A percentile compares a stretch with the other conserved stretches of the same genome.
These are phyloP conservation scores for Starmerella gropengiesseri DNA, from an alignment of 805 yeast genomes.

Conservation along the genomic window DNA sequence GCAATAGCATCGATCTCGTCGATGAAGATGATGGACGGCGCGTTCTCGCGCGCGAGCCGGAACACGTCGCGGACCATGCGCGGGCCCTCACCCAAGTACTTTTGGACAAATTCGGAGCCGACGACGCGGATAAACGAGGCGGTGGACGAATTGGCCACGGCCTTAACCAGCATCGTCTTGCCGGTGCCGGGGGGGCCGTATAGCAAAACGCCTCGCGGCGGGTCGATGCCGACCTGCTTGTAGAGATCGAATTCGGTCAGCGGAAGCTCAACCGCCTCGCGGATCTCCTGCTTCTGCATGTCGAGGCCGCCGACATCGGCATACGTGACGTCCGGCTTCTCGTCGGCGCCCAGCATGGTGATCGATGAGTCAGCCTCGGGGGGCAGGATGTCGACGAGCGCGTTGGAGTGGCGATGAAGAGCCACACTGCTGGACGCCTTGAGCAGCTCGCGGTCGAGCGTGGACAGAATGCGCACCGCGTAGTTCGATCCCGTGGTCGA, in stretches of 20 bases:
- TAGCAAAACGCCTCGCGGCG: constrained; percentile 92
- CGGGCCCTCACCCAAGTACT: constrained; percentile 98
- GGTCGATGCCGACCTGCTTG: constrained; percentile 96
- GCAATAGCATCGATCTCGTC: constrained; percentile 99
- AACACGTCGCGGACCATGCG: constrained; percentile 99
- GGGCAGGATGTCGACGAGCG: constrained; percentile 91
- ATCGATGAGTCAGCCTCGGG: constrained; percentile 98
- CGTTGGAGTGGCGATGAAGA: constrained; percentile 95
- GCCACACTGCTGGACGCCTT: constrained; percentile 96
- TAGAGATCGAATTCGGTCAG: constrained; percentile 90
- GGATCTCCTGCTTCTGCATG: constrained; percentile 97
- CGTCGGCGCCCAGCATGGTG: constrained; percentile 87
- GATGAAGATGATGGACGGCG: constrained; percentile 93
- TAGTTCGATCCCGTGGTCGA: constrained; percentile 97
- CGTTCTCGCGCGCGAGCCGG: constrained; percentile 90
- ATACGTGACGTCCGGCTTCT: constrained; percentile 89
- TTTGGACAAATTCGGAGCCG: constrained; percentile 97
- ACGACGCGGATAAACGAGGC: constrained; percentile 94
- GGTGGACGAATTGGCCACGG: constrained; percentile 93
- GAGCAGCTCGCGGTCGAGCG: constrained; percentile 85
- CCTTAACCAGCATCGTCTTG: constrained; percentile 96
- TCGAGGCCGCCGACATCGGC: constrained; percentile 98
- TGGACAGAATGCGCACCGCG: constrained; percentile 88
- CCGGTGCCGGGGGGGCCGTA: constrained; percentile 99
- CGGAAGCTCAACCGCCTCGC: constrained; percentile 97